Conservation (phyloP, 768 basidiomycete species). For the Psilocybe cyanescens region DNA sequence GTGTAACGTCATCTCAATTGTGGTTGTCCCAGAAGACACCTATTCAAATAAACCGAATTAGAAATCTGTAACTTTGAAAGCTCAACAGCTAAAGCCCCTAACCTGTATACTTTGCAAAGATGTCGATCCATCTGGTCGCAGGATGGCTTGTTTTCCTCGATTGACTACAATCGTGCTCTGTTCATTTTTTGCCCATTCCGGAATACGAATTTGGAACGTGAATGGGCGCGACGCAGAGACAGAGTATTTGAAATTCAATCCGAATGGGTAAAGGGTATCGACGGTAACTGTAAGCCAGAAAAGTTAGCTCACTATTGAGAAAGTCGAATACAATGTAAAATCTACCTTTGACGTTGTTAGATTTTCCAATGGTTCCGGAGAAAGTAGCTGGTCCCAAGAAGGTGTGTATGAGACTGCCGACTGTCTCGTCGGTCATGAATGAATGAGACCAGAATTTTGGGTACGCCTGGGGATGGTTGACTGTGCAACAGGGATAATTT, state of each 20-base stretch:
- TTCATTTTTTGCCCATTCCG: conserved; percentile 39
- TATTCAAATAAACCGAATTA: conserved; percentile 6
- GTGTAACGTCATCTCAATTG: conserved; percentile 32
- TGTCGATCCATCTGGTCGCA: conserved; percentile 29
- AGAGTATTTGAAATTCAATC: conserved; percentile 38
- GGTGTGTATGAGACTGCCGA: conserved; percentile 35
- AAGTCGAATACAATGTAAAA: background rate
- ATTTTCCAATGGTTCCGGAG: conserved; percentile 33
- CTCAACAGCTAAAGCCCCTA: background rate
- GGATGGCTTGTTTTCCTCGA: conserved; percentile 16
- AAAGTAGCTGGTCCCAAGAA: conserved; percentile 44
- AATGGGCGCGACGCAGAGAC: conserved; percentile 35
- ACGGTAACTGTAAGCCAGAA: conserved; percentile 30
- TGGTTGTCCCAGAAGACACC: conserved; percentile 30
- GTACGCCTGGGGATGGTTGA: conserved; percentile 43
- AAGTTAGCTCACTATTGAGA: background rate
- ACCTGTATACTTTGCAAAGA: conserved; percentile 39
- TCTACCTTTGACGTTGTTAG: conserved; percentile 37
- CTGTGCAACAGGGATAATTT: conserved; percentile 48
- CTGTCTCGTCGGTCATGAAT: conserved; percentile 36
- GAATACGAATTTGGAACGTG: conserved; percentile 41
- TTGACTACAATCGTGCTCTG: conserved; percentile 39
- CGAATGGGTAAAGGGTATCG: conserved; percentile 44
- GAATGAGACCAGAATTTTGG: conserved; percentile 48
- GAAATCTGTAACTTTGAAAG: background rate